Percentiles rank a stretch among this genome's conserved stretches.
Conservation (phyloP, 139 green algal genomes). For the Trebouxia sp. region DNA sequence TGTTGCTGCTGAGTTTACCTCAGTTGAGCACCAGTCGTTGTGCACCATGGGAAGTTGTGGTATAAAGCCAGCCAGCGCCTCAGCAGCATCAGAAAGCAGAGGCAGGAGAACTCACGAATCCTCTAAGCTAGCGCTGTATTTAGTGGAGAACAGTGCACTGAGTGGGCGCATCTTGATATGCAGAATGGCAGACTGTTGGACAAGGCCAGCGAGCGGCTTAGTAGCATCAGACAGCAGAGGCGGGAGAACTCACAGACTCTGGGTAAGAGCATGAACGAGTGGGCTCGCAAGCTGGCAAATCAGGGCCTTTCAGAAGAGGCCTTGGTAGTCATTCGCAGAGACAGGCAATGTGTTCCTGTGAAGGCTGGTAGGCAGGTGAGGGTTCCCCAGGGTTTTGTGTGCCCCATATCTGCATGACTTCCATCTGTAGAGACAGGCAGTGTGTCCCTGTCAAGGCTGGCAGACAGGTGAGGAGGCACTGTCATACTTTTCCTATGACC, state of each 20-base stretch:
- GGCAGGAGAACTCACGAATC: neutral
- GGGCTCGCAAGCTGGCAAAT: conserved; percentile 47
- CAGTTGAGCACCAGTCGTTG: no score
- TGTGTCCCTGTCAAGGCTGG: no score
- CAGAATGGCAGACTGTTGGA: conserved; percentile 45
- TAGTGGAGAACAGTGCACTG: neutral
- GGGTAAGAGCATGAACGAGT: conserved; percentile 46
- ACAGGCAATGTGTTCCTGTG: conserved; percentile 55
- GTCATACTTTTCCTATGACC: neutral
- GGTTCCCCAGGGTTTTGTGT: no score
- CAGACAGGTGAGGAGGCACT: no score
- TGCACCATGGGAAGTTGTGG: neutral
- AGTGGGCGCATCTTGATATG: neutral
- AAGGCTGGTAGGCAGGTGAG: conserved; percentile 50
- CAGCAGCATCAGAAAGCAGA: neutral
- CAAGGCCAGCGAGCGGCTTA: conserved; percentile 53
- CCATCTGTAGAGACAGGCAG: no score
- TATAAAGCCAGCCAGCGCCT: neutral
- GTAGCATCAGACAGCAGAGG: conserved; percentile 42
- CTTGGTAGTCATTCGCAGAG: conserved; percentile 53
- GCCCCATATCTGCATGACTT: no score
- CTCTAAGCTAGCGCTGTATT: neutral
- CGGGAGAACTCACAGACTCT: conserved; percentile 51
- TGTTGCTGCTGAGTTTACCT: no score
- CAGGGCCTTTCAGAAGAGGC: conserved; percentile 60